These are phyloP conservation scores for Xylaria arbuscula DNA, from an alignment of 2,329 filamentous ascomycete species.

Conservation along the genomic window DNA sequence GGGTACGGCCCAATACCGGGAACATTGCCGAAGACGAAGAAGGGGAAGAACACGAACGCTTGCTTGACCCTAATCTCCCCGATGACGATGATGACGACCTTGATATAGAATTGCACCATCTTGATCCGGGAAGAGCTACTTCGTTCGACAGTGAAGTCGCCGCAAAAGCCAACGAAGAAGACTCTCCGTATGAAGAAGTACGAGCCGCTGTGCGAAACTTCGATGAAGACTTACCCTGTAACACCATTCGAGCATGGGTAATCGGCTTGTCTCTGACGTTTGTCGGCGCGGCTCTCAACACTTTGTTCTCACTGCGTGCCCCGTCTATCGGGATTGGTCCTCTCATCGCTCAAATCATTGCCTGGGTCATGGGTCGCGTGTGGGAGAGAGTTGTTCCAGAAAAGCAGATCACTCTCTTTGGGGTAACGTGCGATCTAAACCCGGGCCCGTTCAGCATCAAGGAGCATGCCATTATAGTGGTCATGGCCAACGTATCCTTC, in stretches of 20 bases:
- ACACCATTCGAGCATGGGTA: constrained; percentile 73
- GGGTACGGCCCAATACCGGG: constrained; percentile 52
- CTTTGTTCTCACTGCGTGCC: constrained; percentile 70
- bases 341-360: constrained; percentile 71
- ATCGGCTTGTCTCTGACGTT: constrained; percentile 69
- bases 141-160: constrained; percentile 47
- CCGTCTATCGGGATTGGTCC: constrained; percentile 70
- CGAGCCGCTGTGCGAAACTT: constrained; percentile 72
- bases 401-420: constrained; percentile 63
- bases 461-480: constrained; percentile 74
- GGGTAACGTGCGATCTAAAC: constrained; percentile 68
- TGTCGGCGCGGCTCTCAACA: constrained; percentile 70
- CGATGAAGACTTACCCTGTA: constrained; percentile 73
- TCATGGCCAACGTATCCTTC: constrained; percentile 78
- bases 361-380: constrained; percentile 70
- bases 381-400: constrained; percentile 69
- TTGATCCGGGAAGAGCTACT: constrained; percentile 39
- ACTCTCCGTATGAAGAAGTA: constrained; percentile 75
- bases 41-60: constrained; percentile 65
- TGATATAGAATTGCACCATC: constrained; percentile 48
- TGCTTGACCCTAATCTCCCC: constrained; percentile 65
- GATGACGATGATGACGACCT: constrained; percentile 54
- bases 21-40: constrained; percentile 54
- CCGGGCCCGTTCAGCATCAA: constrained; percentile 77
- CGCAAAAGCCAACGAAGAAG: constrained; percentile 56